Evolutionary conservation across 768 basidiomycete species (phyloP).

Genomic region (Lyophyllum decastes): DNA sequence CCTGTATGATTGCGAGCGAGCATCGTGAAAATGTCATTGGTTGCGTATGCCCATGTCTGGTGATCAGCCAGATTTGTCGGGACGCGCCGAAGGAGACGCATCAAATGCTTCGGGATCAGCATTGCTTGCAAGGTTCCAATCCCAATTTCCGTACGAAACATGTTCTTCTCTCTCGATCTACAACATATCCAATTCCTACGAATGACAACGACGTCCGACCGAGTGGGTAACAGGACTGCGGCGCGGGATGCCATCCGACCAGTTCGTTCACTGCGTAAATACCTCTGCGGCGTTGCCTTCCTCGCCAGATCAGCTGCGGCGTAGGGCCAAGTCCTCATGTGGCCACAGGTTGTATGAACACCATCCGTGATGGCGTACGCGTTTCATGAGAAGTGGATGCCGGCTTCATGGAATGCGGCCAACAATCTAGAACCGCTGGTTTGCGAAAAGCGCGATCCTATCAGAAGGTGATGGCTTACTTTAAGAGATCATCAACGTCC

Average conservation of each 20-base stretch:
- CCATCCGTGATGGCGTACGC: neutral
- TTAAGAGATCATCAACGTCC: slow-evolving; percentile 88
- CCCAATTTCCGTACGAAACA: neutral
- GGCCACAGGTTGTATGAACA: neutral
- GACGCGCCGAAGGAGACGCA: neutral
- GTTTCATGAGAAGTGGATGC: slow-evolving; percentile 68
- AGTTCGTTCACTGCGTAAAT: neutral
- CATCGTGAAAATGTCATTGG: neutral
- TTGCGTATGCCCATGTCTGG: neutral
- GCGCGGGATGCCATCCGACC: neutral
- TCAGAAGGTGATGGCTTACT: slow-evolving; percentile 46
- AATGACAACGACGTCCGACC: neutral
- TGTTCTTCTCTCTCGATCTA: slow-evolving; percentile 5
- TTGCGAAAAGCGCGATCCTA: slow-evolving; percentile 1
- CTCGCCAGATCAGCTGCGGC: neutral
- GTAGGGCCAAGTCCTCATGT: neutral
- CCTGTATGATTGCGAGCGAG: neutral
- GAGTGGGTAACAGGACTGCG: neutral
- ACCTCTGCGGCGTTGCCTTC: neutral
- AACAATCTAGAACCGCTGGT: slow-evolving; percentile 47
- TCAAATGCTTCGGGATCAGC: neutral
- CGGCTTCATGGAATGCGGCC: slow-evolving; percentile 72
- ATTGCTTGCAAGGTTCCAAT: neutral
- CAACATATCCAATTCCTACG: neutral
- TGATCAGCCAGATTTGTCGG: neutral